A percentile compares a stretch with the other conserved stretches of the same genome.
Evolutionary conservation across 331 rosid species (phyloP).

Genomic region (Malus hybrid): DNA sequence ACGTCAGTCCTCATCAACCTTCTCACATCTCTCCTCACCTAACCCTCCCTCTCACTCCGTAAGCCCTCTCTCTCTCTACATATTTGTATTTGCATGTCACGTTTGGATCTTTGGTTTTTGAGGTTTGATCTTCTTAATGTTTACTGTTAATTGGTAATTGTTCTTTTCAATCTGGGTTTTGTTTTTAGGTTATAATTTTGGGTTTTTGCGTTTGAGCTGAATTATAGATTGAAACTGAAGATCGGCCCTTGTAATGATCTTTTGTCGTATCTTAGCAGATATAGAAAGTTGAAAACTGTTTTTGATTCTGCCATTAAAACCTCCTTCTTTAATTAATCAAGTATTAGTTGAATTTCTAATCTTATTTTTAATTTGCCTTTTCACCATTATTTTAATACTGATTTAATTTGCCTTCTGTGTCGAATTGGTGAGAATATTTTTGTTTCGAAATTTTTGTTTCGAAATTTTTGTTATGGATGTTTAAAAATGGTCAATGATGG

Average conservation of each 20-base stretch:
- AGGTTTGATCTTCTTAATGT: not conserved
- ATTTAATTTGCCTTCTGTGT: not conserved
- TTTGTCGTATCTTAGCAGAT: not conserved
- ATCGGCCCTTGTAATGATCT: not conserved
- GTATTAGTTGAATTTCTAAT: too few species aligned
- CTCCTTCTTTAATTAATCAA: not conserved
- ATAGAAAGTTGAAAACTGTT: not conserved
- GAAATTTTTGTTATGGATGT: not conserved
- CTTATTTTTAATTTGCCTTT: not conserved
- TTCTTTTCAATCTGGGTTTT: not conserved
- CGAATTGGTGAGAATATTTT: not conserved
- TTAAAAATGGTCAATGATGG: not conserved
- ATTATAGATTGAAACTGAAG: not conserved
- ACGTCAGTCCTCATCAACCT: not conserved
- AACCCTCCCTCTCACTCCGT: slow-evolving; percentile 11
- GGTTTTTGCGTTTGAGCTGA: not conserved
- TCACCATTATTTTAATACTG: too few species aligned
- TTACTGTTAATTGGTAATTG: not conserved
- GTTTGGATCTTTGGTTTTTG: not conserved
- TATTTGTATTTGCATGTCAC: not conserved
- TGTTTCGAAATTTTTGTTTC: too few species aligned
- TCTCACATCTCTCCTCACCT: not conserved
- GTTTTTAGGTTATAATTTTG: not conserved
- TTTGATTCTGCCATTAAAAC: not conserved
- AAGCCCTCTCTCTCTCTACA: slow-evolving; percentile 3